Percentiles rank a stretch among this genome's conserved stretches.
These are phyloP conservation scores for Cicer judaicum DNA, from an alignment of 306 rosid species.

Conservation along the genomic window DNA sequence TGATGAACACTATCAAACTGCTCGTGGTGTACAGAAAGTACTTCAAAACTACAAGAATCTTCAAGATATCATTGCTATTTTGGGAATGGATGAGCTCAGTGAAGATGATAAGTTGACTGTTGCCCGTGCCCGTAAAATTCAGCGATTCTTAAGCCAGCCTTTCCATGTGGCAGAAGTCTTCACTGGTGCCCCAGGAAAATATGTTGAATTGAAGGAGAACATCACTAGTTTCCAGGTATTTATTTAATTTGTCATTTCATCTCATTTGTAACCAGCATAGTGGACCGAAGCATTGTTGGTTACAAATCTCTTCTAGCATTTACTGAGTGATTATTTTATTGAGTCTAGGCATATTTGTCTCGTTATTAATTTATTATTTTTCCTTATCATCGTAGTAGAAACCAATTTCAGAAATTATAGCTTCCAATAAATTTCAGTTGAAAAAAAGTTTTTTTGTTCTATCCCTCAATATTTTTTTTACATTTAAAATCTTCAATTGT, in stretches of 20 bases:
- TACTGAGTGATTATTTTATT: background rate
- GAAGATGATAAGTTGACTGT: constrained; percentile 97
- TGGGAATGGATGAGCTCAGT: constrained; percentile 99
- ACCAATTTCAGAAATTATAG: background rate
- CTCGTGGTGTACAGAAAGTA: constrained; percentile 97
- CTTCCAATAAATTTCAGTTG: background rate
- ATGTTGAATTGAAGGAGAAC: constrained; percentile 93
- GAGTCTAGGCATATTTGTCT: background rate
- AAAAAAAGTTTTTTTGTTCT: background rate
- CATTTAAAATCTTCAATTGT: background rate
- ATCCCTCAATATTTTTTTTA: background rate
- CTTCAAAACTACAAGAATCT: constrained; percentile 98
- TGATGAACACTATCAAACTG: constrained; percentile 85
- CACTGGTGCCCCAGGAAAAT: constrained; percentile 99
- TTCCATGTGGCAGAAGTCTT: constrained; percentile 99
- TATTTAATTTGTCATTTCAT: background rate
- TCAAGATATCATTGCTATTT: constrained; percentile 98
- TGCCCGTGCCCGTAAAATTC: constrained; percentile 96
- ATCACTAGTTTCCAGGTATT: constrained; percentile 85
- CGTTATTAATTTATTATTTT: background rate
- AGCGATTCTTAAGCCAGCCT: constrained; percentile 89
- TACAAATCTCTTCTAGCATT: too few relatives aligned
- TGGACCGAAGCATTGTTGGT: background rate
- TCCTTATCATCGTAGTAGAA: background rate
- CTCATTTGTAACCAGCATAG: background rate